Evolutionary conservation across 2,329 filamentous ascomycete species (phyloP), one percentile per base, ranked within the genome.

Genomic region (Diaporthe sp.): DNA sequence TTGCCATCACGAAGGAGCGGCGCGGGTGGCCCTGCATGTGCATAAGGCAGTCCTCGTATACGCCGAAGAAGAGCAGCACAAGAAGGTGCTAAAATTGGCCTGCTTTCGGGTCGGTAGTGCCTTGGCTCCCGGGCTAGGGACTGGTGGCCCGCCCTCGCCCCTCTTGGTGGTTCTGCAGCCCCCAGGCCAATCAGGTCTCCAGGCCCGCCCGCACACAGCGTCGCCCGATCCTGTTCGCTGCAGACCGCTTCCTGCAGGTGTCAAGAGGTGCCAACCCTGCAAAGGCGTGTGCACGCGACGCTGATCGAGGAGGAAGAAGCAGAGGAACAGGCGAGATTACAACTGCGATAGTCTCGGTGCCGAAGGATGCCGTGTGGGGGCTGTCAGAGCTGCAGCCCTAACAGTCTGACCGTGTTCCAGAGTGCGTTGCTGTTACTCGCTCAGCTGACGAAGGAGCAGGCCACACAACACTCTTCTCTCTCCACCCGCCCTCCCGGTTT

Each of bases 221-320:
- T 72, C 57, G 57, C 71, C 53, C 57, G 57, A 72, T 53, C 60
- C 71, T 72, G 42, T 42, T 37, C 20, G 57, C 57, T 63, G 57
- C 57, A 71, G 47, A 49, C 44, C 60, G 58, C 13, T 53, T 70
- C 68, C 75, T 76, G 72, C 72, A 75, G 60, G 60, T 67, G 74
- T 72, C 39, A 22, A 22, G 8, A 37, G 13, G 39, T 22, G 72
- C 10, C 44, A 37, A 58, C 31, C 31, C 22, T 37, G 31, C 9
- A 17, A 12, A 13, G 15, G 39, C 28, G n/a, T 47, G 44, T 39
- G 31, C 17, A 39, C 20, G 34, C 58, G 53, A 49, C 34, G 57
- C 25, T 72, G 51, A 39, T 42, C 49, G 25, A 25, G 25, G 5
- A 53, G 37, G 25, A 34, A 63, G 49, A 28, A 31, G 31, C 22